These are phyloP conservation scores for Penicillium sp. DNA, from an alignment of 2,329 filamentous ascomycete species.

Conservation along the genomic window DNA sequence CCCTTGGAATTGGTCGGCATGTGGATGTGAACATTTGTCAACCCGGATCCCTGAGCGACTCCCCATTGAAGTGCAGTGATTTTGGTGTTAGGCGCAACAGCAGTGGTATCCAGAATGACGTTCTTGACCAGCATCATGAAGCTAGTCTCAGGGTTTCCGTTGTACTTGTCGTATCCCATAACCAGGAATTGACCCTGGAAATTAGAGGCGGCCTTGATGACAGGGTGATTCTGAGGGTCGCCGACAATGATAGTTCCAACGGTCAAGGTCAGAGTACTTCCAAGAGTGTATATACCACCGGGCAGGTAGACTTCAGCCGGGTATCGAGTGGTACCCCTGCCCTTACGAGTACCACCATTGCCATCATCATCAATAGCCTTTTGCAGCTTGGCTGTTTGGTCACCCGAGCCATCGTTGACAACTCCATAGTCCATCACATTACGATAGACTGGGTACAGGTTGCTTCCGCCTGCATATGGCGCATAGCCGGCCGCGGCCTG, in stretches of 20 bases:
- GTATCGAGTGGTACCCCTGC: constrained; percentile 23
- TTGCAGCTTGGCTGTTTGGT: constrained; percentile 27
- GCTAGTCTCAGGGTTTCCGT: constrained; percentile 27
- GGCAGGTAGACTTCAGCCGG: constrained; percentile 33
- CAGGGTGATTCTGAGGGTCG: constrained; percentile 31
- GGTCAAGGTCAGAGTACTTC: constrained; percentile 26
- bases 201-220: constrained; percentile 26
- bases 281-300: constrained; percentile 27
- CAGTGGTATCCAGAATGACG: constrained; percentile 32
- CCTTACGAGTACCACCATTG: constrained; percentile 26
- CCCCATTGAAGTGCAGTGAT: constrained; percentile 37
- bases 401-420: constrained; percentile 24
- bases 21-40: constrained; percentile 34
- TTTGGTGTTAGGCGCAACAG: constrained; percentile 13
- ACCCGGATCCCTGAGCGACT: constrained; percentile 33
- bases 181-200: constrained; percentile 31
- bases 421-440: constrained; percentile 30
- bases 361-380: constrained; percentile 31
- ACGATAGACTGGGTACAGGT: constrained; percentile 27
- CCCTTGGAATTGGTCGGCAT: constrained; percentile 30
- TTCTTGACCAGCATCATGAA: constrained; percentile 37
- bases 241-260: constrained; percentile 35
- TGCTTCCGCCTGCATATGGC: constrained; percentile 16
- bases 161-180: constrained; percentile 27
- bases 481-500: constrained; percentile 24